Percentiles rank a stretch among this genome's conserved stretches.
Evolutionary conservation across 2,329 filamentous ascomycete genomes (phyloP).

Genomic region (Ceratocystis colombiana): DNA sequence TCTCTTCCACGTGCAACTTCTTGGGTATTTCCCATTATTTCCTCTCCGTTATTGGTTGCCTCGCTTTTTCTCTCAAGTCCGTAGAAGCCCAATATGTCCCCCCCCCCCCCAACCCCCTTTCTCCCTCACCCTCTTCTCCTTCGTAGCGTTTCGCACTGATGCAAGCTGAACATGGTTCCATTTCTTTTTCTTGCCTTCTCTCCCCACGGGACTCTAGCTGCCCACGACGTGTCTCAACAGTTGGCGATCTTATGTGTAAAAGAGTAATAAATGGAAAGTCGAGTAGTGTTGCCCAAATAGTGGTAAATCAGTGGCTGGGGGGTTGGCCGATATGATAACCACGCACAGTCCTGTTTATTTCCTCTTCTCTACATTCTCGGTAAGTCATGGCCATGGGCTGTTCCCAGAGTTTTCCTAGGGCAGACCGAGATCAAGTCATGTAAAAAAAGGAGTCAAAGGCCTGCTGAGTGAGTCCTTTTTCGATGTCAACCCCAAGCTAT

Average conservation of each 20-base stretch:
- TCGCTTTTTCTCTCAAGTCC: background rate
- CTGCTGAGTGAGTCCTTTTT: background rate
- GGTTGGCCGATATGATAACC: background rate
- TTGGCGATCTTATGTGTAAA: conserved; percentile 8
- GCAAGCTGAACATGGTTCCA: conserved; percentile 15
- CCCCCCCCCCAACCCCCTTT: conserved; percentile 3
- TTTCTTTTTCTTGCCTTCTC: conserved; percentile 8
- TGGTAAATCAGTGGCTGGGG: background rate
- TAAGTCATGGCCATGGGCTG: no score
- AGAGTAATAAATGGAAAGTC: conserved; percentile 8
- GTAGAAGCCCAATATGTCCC: background rate
- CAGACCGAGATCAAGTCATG: background rate
- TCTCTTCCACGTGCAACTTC: background rate
- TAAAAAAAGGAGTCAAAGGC: background rate
- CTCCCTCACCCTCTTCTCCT: background rate
- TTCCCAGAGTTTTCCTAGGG: background rate
- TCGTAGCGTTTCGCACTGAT: conserved; percentile 13
- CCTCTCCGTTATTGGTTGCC: background rate
- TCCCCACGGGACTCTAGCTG: background rate
- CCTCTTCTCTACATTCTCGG: background rate
- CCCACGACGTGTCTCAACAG: conserved; percentile 8
- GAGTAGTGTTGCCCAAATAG: background rate
- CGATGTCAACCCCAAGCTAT: background rate
- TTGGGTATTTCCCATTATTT: background rate
- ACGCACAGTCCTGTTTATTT: background rate